phyloP scores from a whole-genome alignment of 1,284 basidiomycete genomes.

The Leccinum fuscescens region DNA sequence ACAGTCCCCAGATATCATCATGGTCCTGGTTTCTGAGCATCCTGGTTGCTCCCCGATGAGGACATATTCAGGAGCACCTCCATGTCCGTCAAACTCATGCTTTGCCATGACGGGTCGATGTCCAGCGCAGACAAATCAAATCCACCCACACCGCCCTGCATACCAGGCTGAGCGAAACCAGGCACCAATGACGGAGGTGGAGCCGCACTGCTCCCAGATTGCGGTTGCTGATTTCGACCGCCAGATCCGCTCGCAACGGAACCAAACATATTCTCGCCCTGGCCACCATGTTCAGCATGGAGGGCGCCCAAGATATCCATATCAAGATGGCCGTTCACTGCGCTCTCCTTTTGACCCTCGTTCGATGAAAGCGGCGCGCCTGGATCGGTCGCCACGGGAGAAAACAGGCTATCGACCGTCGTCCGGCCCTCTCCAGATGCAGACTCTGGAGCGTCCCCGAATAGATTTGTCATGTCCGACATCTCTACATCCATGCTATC shows the following conservation, averaged over 20 bases:
- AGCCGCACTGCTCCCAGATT: conserved; percentile 27
- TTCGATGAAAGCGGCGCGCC: conserved; percentile 15
- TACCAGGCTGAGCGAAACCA: conserved; percentile 29
- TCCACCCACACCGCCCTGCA: conserved; percentile 22
- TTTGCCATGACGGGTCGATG: conserved; percentile 38
- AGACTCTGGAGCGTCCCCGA: conserved; percentile 44
- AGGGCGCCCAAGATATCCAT: conserved; percentile 33
- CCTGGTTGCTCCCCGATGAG: conserved; percentile 23
- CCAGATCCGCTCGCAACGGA: conserved; percentile 18
- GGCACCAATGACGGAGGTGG: conserved; percentile 40
- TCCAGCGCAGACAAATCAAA: conserved; percentile 45
- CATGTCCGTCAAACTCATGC: conserved; percentile 36
- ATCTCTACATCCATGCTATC: conserved; percentile 66
- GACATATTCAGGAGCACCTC: conserved; percentile 29
- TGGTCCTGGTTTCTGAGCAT: conserved; percentile 25
- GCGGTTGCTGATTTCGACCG: conserved; percentile 13
- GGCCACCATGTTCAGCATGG: conserved; percentile 17
- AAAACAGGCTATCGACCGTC: conserved; percentile 45
- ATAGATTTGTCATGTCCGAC: conserved; percentile 50
- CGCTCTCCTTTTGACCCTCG: conserved; percentile 15
- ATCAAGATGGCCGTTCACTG: conserved; percentile 22
- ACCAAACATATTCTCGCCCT: conserved; percentile 22
- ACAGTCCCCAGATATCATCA: conserved; percentile 8
- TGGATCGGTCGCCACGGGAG: conserved; percentile 33
- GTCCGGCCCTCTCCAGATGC: conserved; percentile 32